Percentiles rank a stretch among this genome's conserved stretches.
Evolutionary conservation across 202 grass and related monocot genomes (phyloP).

Genomic region (Schoenoplectus tabernaemontani): DNA sequence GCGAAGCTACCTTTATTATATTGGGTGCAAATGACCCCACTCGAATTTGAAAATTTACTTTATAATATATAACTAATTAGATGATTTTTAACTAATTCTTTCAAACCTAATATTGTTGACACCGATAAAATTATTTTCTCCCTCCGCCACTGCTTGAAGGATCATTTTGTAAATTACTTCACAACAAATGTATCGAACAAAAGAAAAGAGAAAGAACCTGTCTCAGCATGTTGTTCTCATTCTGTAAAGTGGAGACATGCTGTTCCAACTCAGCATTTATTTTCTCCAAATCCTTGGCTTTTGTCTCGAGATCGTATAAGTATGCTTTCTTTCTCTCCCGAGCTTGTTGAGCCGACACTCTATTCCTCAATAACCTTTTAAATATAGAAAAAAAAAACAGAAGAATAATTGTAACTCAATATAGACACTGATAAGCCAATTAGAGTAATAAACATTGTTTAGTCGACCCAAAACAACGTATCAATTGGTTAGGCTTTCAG

Average conservation of each 20-base stretch:
- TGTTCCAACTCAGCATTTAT: conserved; percentile 93
- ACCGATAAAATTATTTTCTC: too few species aligned
- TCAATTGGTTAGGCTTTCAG: not conserved
- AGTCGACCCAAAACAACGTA: not conserved
- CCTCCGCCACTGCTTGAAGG: too few species aligned
- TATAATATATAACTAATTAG: too few species aligned
- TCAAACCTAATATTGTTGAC: too few species aligned
- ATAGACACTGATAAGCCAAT: not conserved
- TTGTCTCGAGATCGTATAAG: conserved; percentile 71
- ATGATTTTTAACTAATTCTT: too few species aligned
- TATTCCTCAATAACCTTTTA: conserved; percentile 67
- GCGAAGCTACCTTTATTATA: too few species aligned
- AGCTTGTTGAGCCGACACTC: conserved; percentile 97
- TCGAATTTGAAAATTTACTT: too few species aligned
- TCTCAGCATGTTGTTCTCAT: conserved; percentile 96
- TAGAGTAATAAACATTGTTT: not conserved
- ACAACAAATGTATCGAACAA: not conserved
- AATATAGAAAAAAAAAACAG: not conserved
- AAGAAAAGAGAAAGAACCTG: conserved; percentile 29
- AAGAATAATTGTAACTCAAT: not conserved
- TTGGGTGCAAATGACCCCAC: too few species aligned
- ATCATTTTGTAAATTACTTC: not conserved
- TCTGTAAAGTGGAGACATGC: conserved; percentile 84
- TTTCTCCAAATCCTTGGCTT: conserved; percentile 71
- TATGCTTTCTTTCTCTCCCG: conserved; percentile 99